Evolutionary conservation across 257 asterid species (phyloP).

Genomic region (Solanum pimpinellifolium): DNA sequence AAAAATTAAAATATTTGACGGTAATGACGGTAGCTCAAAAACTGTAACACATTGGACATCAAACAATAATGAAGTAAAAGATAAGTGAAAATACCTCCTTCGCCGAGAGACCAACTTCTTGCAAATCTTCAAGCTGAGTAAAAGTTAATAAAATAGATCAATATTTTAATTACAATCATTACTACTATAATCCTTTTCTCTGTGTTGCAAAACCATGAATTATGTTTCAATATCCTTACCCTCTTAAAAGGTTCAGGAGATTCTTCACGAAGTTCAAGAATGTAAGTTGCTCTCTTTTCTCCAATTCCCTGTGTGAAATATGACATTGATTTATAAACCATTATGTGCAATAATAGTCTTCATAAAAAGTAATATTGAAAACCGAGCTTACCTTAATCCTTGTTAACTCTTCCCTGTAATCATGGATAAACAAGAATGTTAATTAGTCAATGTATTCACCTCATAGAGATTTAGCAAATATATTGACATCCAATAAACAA

Average conservation of each 20-base stretch:
- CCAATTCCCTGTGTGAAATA: constrained; percentile 58
- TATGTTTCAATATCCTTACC: constrained; percentile 22
- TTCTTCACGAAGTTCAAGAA: constrained; percentile 65
- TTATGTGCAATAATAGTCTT: background rate
- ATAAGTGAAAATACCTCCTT: constrained; percentile 47
- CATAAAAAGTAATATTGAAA: background rate
- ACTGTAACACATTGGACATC: background rate
- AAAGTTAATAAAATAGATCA: background rate
- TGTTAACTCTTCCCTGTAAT: constrained; percentile 66
- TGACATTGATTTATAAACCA: background rate
- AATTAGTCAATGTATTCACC: background rate
- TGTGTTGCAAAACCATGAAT: background rate
- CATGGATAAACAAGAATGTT: background rate
- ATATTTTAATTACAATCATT: background rate
- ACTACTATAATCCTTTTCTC: background rate
- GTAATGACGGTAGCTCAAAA: background rate
- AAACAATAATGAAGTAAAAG: background rate
- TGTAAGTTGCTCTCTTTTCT: constrained; percentile 68
- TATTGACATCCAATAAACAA: background rate
- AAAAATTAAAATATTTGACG: background rate
- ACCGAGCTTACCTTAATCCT: constrained; percentile 35
- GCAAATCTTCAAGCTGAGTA: constrained; percentile 71
- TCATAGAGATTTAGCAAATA: background rate
- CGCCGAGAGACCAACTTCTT: constrained; percentile 64
- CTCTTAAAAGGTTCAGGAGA: constrained; percentile 71